Evolutionary conservation across 257 asterid genomes (phyloP).

Genomic region (Petunia axillaris): DNA sequence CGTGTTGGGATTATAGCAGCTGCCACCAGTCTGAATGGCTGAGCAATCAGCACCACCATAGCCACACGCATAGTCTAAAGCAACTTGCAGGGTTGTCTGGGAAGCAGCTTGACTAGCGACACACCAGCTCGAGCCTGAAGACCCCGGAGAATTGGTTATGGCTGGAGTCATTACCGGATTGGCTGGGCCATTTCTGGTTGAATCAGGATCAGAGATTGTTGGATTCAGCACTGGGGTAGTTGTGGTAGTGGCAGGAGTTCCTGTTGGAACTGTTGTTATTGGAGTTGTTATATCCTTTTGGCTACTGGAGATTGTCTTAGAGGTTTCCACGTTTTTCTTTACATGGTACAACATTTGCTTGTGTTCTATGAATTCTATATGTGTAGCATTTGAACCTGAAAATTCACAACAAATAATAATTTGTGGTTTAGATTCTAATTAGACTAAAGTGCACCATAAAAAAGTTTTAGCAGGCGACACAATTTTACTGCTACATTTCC

Average conservation of each 20-base stretch:
- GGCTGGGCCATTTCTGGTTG: conserved; percentile 45
- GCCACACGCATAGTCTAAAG: conserved; percentile 79
- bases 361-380: conserved; percentile 23
- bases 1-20: conserved; percentile 56
- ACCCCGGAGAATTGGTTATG: conserved; percentile 41
- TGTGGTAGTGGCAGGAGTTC: conserved; percentile 40
- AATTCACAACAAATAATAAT: neutral
- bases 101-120: conserved; percentile 66
- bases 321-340: neutral
- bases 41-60: conserved; percentile 70
- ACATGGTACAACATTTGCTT: neutral
- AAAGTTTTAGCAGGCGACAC: neutral
- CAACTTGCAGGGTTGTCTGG: conserved; percentile 54
- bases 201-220: conserved; percentile 53
- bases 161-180: conserved; percentile 53
- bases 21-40: conserved; percentile 55
- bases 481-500: neutral
- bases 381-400: conserved; percentile 35
- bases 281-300: conserved; percentile 69
- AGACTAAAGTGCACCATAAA: conserved; percentile 19
- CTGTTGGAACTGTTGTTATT: conserved; percentile 62
- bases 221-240: conserved; percentile 50
- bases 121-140: conserved; percentile 74
- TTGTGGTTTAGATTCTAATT: neutral
- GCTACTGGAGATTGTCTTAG: conserved; percentile 36